Conservation (phyloP, 2,329 filamentous ascomycete genomes). For the Ophiostoma montium region DNA sequence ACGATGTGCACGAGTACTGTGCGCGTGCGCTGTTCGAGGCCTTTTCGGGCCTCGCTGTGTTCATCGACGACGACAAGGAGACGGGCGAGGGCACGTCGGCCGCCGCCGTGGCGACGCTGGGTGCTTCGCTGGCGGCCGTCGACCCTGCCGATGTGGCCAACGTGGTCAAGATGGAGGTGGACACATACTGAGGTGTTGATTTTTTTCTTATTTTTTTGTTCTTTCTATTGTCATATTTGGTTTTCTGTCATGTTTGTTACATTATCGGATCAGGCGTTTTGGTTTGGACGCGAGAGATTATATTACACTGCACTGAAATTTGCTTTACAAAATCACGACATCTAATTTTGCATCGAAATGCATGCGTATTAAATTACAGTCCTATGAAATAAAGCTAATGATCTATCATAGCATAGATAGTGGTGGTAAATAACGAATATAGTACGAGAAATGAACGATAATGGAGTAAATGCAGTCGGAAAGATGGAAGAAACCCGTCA, state of each 20-base stretch:
- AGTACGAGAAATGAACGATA: background rate
- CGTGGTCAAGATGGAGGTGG: conserved; percentile 31
- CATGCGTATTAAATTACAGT: background rate
- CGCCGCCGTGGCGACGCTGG: conserved; percentile 22
- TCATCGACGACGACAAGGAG: conserved; percentile 64
- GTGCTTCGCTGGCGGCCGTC: conserved; percentile 19
- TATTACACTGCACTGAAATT: too few relatives aligned
- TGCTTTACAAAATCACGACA: too few relatives aligned
- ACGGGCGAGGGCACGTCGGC: conserved; percentile 18
- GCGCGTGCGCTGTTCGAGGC: conserved; percentile 71
- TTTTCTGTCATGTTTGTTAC: too few relatives aligned
- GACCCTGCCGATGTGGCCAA: conserved; percentile 8
- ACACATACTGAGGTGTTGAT: conserved; percentile 25
- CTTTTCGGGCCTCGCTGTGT: conserved; percentile 78
- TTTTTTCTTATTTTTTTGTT: background rate
- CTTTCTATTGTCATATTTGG: too few relatives aligned
- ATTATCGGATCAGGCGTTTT: too few relatives aligned
- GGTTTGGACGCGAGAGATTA: too few relatives aligned
- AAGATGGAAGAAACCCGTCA: background rate
- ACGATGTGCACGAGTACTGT: conserved; percentile 70
- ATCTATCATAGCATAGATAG: background rate
- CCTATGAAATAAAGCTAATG: background rate
- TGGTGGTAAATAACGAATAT: background rate
- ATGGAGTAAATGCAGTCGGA: too few relatives aligned
- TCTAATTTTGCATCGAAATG: too few relatives aligned